These are phyloP conservation scores for Fonsecaea monophora DNA, from an alignment of 2,329 filamentous ascomycete species.

Conservation along the genomic window DNA sequence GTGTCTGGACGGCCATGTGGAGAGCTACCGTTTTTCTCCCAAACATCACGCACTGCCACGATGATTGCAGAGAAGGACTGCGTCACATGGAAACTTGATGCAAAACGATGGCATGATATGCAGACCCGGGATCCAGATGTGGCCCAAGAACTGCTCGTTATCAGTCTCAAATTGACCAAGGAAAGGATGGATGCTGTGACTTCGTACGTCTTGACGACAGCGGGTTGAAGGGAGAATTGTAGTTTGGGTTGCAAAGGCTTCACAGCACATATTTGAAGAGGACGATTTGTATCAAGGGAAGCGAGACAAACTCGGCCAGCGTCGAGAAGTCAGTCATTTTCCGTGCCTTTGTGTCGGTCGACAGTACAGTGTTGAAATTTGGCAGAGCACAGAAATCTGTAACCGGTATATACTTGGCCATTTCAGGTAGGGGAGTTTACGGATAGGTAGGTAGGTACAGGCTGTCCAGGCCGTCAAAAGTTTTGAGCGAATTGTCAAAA, in stretches of 20 bases:
- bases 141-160: slow-evolving; percentile 80
- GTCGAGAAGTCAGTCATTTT: not conserved
- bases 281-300: not conserved
- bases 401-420: not conserved
- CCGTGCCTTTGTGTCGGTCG: not conserved
- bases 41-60: slow-evolving; percentile 85
- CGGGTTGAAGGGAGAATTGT: slow-evolving; percentile 20
- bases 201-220: slow-evolving; percentile 52
- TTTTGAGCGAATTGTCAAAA: no score
- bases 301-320: not conserved
- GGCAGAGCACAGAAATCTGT: not conserved
- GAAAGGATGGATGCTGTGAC: slow-evolving; percentile 84
- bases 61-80: slow-evolving; percentile 82
- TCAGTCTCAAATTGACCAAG: slow-evolving; percentile 91
- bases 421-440: not conserved
- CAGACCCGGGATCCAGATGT: slow-evolving; percentile 77
- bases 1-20: slow-evolving; percentile 94
- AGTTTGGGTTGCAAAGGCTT: not conserved
- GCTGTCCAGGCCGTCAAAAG: no score
- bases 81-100: slow-evolving; percentile 80
- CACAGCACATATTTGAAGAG: not conserved
- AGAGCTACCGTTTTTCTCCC: slow-evolving; percentile 93
- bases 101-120: slow-evolving; percentile 72
- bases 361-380: not conserved
- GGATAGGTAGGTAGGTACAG: no score